Evolutionary conservation across 495 filamentous ascomycete species (phyloP), one percentile per base, ranked within the genome.

Genomic region (Daldinia bambusicola): DNA sequence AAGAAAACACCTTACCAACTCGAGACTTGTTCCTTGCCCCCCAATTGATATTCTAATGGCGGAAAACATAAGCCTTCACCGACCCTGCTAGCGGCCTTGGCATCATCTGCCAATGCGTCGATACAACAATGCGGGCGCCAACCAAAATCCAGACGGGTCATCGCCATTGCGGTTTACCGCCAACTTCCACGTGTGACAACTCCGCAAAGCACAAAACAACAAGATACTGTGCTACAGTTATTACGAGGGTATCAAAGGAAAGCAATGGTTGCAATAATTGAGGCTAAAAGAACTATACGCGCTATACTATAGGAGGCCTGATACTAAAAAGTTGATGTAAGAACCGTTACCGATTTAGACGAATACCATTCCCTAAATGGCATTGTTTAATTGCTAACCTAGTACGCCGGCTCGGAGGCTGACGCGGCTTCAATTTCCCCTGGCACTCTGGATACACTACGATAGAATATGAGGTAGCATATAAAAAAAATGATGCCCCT

Each of bases 391-490:
- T 60, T 63, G 52, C 20, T 67, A 63, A 43, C 59, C 53, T 51
- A 34, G 57, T 56, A 36, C 32, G 32, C 53, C 16, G 53, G 31
- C 0, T 34, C 6, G 31, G 45, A 32, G 10, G 64, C 62, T 72
- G 63, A 72, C 64, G 69, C 64, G 69, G 64, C 69, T 58, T 63
- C 43, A 58, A 67, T 67, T 32, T 68, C 60, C 43, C 41, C 60
- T 36, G 12, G 31, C 53, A 6, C 20, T 22, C 32, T 36, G 7
- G 31, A n/a, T 43, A 6, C 20, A 6, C 32, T 53, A 53, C 30
- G 22, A 53, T 32, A 14, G n/a, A 32, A 26, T 22, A 51, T 12
- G 26, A 18, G 1, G n/a, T 43, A 14, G 40, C 34, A 57, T 26
- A 51, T 48, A 40, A 52, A 38, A 41, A 43, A 20, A 26, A 26